Percentiles rank a stretch among this genome's conserved stretches.
Conservation (phyloP, 1,139 yeast genomes). For the Zygoascus sp. region DNA sequence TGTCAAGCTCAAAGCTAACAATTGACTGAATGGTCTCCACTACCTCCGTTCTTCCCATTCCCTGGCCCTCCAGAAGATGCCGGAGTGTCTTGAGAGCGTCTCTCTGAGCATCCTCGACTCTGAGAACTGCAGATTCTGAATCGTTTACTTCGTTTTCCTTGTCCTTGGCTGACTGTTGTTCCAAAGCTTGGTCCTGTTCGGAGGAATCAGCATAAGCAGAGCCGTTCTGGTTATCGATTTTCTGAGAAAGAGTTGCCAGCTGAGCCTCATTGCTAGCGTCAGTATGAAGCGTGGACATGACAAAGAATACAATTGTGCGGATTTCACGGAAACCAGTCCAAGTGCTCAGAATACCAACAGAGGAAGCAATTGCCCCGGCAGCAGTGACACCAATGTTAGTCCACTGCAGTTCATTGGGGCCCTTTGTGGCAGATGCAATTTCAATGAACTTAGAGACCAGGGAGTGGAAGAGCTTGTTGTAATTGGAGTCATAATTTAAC, state of each 20-base stretch:
- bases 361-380: constrained; percentile 41
- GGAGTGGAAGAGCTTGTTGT: constrained; percentile 48
- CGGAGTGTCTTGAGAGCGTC: constrained; percentile 32
- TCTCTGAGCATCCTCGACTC: constrained; percentile 10
- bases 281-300: constrained; percentile 30
- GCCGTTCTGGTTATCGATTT: not conserved
- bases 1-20: constrained; percentile 31
- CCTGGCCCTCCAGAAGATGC: constrained; percentile 39
- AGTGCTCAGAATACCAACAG: not conserved
- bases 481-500: constrained; percentile 65
- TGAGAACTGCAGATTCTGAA: not conserved
- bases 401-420: constrained; percentile 48
- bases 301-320: constrained; percentile 41
- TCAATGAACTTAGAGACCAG: constrained; percentile 33
- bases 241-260: not conserved
- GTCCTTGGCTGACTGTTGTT: too few species aligned
- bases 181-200: not conserved
- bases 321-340: constrained; percentile 30
- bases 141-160: not conserved
- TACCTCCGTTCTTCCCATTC: constrained; percentile 13
- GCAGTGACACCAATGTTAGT: constrained; percentile 45
- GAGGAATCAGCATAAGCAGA: constrained; percentile 1
- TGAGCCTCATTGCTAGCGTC: constrained; percentile 17
- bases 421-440: constrained; percentile 20
- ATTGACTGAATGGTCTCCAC: constrained; percentile 36